These are phyloP conservation scores for Globisporangium paddicum DNA, from an alignment of 352 stramenopile species.

Conservation along the genomic window DNA sequence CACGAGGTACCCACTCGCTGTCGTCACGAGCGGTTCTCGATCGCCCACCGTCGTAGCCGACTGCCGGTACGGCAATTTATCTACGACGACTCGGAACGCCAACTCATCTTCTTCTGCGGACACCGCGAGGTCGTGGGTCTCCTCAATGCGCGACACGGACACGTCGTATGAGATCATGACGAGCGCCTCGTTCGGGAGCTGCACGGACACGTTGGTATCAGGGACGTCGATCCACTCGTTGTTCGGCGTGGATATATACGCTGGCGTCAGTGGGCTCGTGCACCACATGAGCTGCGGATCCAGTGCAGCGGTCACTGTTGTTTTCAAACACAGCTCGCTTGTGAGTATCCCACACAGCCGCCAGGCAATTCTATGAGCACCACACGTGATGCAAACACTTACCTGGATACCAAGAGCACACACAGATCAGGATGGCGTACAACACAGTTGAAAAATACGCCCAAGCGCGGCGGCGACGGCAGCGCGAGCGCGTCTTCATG, in stretches of 20 bases:
- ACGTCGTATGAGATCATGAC: slow-evolving; percentile 72
- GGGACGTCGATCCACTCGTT: slow-evolving; percentile 54
- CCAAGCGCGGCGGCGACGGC: not conserved
- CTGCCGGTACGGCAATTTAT: slow-evolving; percentile 54
- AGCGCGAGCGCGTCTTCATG: not conserved
- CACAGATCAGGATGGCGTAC: not conserved
- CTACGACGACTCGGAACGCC: slow-evolving; percentile 53
- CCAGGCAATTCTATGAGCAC: not conserved
- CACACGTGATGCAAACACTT: not conserved
- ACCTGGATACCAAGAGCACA: not conserved
- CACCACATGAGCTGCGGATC: slow-evolving; percentile 62
- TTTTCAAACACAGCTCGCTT: not conserved
- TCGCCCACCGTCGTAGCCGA: slow-evolving; percentile 61
- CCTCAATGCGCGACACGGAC: slow-evolving; percentile 41
- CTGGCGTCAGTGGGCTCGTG: slow-evolving; percentile 43
- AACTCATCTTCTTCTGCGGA: slow-evolving; percentile 40
- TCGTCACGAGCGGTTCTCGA: slow-evolving; percentile 43
- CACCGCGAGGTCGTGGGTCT: slow-evolving; percentile 2
- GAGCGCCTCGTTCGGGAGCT: slow-evolving; percentile 53
- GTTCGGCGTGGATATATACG: slow-evolving; percentile 19
- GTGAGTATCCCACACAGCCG: not conserved
- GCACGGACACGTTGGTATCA: slow-evolving; percentile 39
- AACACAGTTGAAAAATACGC: not conserved
- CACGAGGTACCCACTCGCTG: slow-evolving; percentile 54
- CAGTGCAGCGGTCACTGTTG: slow-evolving; percentile 12